phyloP scores from a whole-genome alignment of 1,139 yeast species.

The Saccharomyces uvarum region DNA sequence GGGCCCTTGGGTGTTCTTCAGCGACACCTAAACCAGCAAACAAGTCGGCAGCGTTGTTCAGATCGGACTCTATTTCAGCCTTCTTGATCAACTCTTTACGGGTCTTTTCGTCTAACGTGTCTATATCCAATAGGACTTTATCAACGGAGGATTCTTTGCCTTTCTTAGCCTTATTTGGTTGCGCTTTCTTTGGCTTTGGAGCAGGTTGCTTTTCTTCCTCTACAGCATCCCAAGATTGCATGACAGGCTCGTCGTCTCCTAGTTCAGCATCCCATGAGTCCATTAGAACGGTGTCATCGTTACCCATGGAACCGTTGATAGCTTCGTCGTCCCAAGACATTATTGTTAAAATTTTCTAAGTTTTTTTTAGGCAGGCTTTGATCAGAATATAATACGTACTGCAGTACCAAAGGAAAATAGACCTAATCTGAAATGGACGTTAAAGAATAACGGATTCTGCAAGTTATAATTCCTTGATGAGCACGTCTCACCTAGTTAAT shows the following conservation, averaged over 20 bases:
- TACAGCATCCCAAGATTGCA: slow-evolving; percentile 84
- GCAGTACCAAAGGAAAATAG: neutral
- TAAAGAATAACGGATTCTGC: neutral
- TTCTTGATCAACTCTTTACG: slow-evolving; percentile 65
- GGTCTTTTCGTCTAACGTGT: slow-evolving; percentile 55
- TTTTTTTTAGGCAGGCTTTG: neutral
- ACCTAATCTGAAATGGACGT: neutral
- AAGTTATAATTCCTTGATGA: neutral
- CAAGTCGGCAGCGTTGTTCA: slow-evolving; percentile 86
- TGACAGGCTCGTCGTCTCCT: slow-evolving; percentile 52
- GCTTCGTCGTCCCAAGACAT: slow-evolving; percentile 74
- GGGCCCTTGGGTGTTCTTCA: slow-evolving; percentile 65
- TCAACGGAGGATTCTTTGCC: slow-evolving; percentile 28
- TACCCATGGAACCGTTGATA: slow-evolving; percentile 57
- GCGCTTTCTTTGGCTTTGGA: slow-evolving; percentile 35
- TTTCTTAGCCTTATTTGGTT: slow-evolving; percentile 24
- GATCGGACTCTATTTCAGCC: slow-evolving; percentile 78
- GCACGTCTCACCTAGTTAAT: neutral
- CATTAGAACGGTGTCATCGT: slow-evolving; percentile 42
- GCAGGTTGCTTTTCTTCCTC: slow-evolving; percentile 38
- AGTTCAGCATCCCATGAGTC: slow-evolving; percentile 79
- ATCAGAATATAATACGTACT: neutral
- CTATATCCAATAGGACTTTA: slow-evolving; percentile 44
- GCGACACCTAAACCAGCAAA: slow-evolving; percentile 80
- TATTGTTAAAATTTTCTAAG: neutral